A percentile compares a stretch with the other conserved stretches of the same genome.
phyloP scores from a whole-genome alignment of 1,284 basidiomycete genomes.

The Boletus semigastroideus region DNA sequence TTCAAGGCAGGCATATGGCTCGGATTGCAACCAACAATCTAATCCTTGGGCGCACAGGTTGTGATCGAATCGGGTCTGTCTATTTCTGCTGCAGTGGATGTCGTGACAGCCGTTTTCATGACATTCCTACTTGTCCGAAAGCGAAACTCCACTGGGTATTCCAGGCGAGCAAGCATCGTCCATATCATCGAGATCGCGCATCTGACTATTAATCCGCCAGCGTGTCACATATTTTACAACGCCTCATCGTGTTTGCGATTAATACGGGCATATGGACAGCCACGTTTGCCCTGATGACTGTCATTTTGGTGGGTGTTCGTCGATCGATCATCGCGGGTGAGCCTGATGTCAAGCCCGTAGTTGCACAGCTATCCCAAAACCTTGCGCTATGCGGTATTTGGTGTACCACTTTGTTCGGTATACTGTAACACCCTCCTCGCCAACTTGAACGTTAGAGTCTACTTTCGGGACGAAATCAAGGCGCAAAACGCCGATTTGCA shows the following conservation, averaged over 20 bases:
- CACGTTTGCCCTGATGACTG: constrained; percentile 9
- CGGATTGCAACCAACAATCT: background rate
- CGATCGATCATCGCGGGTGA: too few species aligned
- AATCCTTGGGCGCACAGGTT: background rate
- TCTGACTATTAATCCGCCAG: constrained; percentile 1
- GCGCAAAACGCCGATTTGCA: background rate
- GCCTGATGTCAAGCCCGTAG: background rate
- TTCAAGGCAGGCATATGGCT: background rate
- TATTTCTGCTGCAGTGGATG: background rate
- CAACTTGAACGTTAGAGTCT: constrained; percentile 16
- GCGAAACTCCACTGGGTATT: background rate
- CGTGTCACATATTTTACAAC: constrained; percentile 10
- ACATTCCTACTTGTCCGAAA: background rate
- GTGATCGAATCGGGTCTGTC: background rate
- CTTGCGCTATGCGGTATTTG: background rate
- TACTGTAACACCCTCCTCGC: constrained; percentile 20
- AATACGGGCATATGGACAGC: constrained; percentile 20
- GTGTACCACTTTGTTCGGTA: constrained; percentile 13
- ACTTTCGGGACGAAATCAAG: constrained; percentile 5
- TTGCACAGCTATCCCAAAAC: background rate
- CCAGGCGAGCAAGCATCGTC: background rate
- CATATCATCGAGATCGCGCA: background rate
- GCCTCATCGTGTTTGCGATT: constrained; percentile 13
- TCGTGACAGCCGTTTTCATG: background rate
- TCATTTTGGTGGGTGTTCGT: constrained; percentile 13